These are phyloP conservation scores for Globisporangium cylindrosporum DNA, from an alignment of 352 stramenopile species.

Conservation along the genomic window DNA sequence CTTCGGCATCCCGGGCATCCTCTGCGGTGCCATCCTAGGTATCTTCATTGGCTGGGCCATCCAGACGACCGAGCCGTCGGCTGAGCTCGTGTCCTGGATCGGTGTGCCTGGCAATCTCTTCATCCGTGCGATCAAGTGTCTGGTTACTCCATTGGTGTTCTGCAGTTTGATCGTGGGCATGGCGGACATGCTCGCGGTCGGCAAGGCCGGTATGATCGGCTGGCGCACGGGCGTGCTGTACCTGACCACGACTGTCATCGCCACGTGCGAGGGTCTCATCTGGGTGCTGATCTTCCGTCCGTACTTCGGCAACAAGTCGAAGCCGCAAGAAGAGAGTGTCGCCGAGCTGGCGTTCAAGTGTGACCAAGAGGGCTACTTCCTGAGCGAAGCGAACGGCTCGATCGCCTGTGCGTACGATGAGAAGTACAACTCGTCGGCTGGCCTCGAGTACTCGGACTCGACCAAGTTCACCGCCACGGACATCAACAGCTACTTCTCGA, in stretches of 20 bases:
- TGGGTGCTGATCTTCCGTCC: conserved; percentile 34
- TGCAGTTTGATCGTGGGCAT: conserved; percentile 40
- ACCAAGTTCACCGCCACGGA: conserved; percentile 30
- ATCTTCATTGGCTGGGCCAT: conserved; percentile 25
- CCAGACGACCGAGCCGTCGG: conserved; percentile 5
- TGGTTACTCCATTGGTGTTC: conserved; percentile 46
- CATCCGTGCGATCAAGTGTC: conserved; percentile 44
- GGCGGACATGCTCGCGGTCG: conserved; percentile 16
- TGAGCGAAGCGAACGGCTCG: conserved; percentile 12
- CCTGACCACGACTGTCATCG: too few species aligned
- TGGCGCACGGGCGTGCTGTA: too few species aligned
- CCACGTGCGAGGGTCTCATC: conserved; percentile 9
- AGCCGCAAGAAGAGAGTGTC: background rate
- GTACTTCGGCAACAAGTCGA: conserved; percentile 23
- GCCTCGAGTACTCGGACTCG: conserved; percentile 6
- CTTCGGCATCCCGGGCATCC: conserved; percentile 29
- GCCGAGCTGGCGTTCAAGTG: conserved; percentile 19
- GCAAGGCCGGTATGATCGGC: too few species aligned
- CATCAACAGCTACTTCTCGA: conserved; percentile 30
- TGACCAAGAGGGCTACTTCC: conserved; percentile 18
- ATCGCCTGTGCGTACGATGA: conserved; percentile 16
- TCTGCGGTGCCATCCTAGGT: conserved; percentile 25
- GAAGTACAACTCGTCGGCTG: conserved; percentile 22
- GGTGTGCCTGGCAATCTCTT: conserved; percentile 39
- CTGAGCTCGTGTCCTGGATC: conserved; percentile 32